Percentiles rank a stretch among this genome's conserved stretches.
Evolutionary conservation across 2,329 filamentous ascomycete genomes (phyloP).

Genomic region (Fusarium sp.): DNA sequence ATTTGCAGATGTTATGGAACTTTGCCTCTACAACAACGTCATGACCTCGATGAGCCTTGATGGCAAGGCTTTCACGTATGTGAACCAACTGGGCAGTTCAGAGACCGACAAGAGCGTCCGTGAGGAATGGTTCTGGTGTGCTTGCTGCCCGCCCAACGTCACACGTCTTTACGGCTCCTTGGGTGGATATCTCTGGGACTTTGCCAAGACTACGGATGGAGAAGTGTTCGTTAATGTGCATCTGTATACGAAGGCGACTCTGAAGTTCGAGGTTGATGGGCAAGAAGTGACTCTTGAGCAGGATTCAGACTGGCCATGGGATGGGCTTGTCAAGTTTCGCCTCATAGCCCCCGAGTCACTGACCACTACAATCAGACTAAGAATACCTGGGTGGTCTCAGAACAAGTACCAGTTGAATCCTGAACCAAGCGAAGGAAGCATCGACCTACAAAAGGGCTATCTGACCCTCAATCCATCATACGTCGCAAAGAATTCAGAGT

Average conservation of each 20-base stretch:
- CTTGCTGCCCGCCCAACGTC: slow-evolving; percentile 71
- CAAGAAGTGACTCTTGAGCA: slow-evolving; percentile 52
- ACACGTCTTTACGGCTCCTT: slow-evolving; percentile 65
- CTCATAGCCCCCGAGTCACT: slow-evolving; percentile 47
- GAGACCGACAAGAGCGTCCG: neutral
- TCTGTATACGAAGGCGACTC: slow-evolving; percentile 63
- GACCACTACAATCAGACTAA: slow-evolving; percentile 57
- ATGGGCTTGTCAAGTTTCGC: slow-evolving; percentile 61
- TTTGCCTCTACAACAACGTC: slow-evolving; percentile 70
- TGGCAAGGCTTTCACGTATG: slow-evolving; percentile 69
- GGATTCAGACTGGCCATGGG: slow-evolving; percentile 66
- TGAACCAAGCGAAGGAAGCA: slow-evolving; percentile 25
- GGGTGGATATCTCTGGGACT: slow-evolving; percentile 67
- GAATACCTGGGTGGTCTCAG: slow-evolving; percentile 65
- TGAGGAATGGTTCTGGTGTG: slow-evolving; percentile 56
- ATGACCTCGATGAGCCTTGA: slow-evolving; percentile 67
- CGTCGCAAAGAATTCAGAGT: slow-evolving; percentile 50
- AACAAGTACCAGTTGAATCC: slow-evolving; percentile 51
- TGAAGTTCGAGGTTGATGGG: slow-evolving; percentile 53
- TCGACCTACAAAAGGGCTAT: slow-evolving; percentile 58
- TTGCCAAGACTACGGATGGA: slow-evolving; percentile 36
- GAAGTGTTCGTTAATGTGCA: slow-evolving; percentile 62
- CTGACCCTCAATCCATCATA: slow-evolving; percentile 57
- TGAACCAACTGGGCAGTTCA: slow-evolving; percentile 67
- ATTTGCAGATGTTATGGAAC: slow-evolving; percentile 69